phyloP scores from a whole-genome alignment of 2,329 filamentous ascomycete species.

The Beauveria bassiana region DNA sequence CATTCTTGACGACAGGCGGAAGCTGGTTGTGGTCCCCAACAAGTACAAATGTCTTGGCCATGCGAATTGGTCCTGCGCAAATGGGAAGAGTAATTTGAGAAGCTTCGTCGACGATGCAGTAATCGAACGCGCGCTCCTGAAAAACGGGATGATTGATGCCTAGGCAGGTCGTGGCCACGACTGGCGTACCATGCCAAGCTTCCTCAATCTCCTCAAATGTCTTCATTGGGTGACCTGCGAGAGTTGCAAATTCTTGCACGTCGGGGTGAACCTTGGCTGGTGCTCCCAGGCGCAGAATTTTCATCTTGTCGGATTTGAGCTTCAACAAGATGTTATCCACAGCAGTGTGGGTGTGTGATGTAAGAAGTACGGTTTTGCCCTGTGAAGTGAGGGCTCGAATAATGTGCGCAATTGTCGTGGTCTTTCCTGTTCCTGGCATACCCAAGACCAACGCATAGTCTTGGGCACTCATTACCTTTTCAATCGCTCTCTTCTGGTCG shows the following conservation, averaged over 20 bases:
- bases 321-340: conserved; percentile 98
- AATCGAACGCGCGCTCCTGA: conserved; percentile 84
- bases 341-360: conserved; percentile 94
- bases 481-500: conserved; percentile 78
- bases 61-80: conserved; percentile 85
- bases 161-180: conserved; percentile 92
- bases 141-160: conserved; percentile 87
- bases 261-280: conserved; percentile 80
- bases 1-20: conserved; percentile 88
- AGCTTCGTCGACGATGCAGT: conserved; percentile 96
- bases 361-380: conserved; percentile 85
- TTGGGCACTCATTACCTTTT: conserved; percentile 90
- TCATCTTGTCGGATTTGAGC: conserved; percentile 68
- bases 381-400: conserved; percentile 83
- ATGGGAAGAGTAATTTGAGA: conserved; percentile 96
- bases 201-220: conserved; percentile 77
- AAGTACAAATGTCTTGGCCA: conserved; percentile 87
- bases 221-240: conserved; percentile 65
- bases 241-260: conserved; percentile 74
- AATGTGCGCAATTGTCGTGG: conserved; percentile 95
- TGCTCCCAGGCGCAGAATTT: conserved; percentile 78
- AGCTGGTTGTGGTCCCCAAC: conserved; percentile 97
- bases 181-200: conserved; percentile 75
- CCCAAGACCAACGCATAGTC: conserved; percentile 96
- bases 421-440: conserved; percentile 98